phyloP scores from a whole-genome alignment of 305 asterid species.

The Fraxinus velutina region DNA sequence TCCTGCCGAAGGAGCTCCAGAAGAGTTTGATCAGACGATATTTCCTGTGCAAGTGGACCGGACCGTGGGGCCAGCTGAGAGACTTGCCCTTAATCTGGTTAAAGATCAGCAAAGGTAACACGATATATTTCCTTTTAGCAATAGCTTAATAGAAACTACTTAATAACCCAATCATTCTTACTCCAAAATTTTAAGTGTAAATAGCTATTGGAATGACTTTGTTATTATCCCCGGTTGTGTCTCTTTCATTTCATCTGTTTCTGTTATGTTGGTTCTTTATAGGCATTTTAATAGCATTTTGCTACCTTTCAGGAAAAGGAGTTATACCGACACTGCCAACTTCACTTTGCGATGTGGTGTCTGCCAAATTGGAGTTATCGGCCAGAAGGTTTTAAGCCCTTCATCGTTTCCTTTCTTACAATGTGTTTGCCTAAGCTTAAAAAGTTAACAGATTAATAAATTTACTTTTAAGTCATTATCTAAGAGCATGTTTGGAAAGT shows the following conservation, averaged over 20 bases:
- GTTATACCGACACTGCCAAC: conserved; percentile 81
- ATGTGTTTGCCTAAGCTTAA: background rate
- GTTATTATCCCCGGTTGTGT: background rate
- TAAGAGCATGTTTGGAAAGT: background rate
- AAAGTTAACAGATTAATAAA: background rate
- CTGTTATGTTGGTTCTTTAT: background rate
- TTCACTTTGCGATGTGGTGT: conserved; percentile 91
- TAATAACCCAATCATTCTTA: background rate
- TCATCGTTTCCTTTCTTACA: background rate
- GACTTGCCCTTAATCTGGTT: conserved; percentile 62
- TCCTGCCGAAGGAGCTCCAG: conserved; percentile 81
- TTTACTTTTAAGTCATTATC: background rate
- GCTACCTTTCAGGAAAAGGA: conserved; percentile 61
- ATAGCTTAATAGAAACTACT: background rate
- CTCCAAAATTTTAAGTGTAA: background rate
- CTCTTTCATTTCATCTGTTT: no score
- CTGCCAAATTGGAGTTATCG: conserved; percentile 87
- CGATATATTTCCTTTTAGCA: background rate
- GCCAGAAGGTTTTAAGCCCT: conserved; percentile 60
- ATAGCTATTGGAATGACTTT: background rate
- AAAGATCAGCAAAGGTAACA: conserved; percentile 84
- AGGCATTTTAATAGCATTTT: background rate
- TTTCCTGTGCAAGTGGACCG: conserved; percentile 59
- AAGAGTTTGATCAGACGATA: conserved; percentile 90
- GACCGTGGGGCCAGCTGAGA: conserved; percentile 57